Evolutionary conservation across 768 basidiomycete genomes (phyloP).

Genomic region (Ramaria sp.): DNA sequence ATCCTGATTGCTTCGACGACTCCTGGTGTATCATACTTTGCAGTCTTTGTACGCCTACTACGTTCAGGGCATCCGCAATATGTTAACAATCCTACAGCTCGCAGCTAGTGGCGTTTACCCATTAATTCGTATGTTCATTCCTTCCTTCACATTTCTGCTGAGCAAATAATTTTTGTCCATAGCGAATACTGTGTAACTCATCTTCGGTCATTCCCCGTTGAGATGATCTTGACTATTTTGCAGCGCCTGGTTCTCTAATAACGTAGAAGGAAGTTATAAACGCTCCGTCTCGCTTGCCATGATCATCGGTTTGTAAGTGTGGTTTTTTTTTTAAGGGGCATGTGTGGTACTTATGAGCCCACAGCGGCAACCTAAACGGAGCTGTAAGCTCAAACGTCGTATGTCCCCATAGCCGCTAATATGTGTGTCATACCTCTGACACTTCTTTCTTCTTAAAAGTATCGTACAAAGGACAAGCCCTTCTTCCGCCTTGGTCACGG

Average conservation of each 20-base stretch:
- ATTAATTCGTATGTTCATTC: constrained; percentile 42
- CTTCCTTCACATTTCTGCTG: neutral
- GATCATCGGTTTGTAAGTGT: constrained; percentile 51
- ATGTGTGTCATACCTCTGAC: neutral
- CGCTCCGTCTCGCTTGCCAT: constrained; percentile 61
- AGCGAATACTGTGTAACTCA: constrained; percentile 50
- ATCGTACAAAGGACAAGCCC: constrained; percentile 53
- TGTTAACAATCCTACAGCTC: constrained; percentile 19
- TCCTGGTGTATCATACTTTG: constrained; percentile 58
- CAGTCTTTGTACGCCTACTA: constrained; percentile 41
- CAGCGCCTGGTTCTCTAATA: constrained; percentile 52
- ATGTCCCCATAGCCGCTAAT: constrained; percentile 19
- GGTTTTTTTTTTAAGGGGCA: neutral
- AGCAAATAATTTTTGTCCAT: neutral
- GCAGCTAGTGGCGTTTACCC: constrained; percentile 51
- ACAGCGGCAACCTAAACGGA: constrained; percentile 62
- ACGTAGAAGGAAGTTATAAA: constrained; percentile 67
- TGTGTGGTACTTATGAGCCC: neutral
- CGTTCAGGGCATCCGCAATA: neutral
- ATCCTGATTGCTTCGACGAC: constrained; percentile 54
- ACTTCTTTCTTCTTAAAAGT: constrained; percentile 23
- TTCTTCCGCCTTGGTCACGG: constrained; percentile 56
- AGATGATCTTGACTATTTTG: neutral
- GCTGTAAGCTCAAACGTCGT: constrained; percentile 71
- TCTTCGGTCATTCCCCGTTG: neutral